Conservation (phyloP, 805 yeast genomes). For the Komagataella pseudopastoris region DNA sequence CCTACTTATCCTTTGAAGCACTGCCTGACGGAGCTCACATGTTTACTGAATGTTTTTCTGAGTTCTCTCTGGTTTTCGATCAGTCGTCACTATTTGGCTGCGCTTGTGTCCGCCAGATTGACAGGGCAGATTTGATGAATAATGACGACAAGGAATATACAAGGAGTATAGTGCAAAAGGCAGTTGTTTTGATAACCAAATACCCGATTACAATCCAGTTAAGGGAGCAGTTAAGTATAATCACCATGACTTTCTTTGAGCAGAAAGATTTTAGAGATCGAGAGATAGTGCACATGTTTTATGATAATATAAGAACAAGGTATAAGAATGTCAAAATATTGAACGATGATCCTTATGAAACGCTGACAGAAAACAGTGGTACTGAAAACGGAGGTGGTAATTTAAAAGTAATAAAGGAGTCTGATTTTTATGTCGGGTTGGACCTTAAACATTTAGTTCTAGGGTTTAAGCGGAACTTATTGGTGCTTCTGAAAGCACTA, state of each 20-base stretch:
- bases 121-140: slow-evolving; percentile 28
- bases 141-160: slow-evolving; percentile 50
- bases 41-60: slow-evolving; percentile 85
- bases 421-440: slow-evolving; percentile 61
- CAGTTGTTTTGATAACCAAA: slow-evolving; percentile 74
- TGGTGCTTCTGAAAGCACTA: slow-evolving; percentile 64
- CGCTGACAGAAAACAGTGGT: not conserved
- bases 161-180: slow-evolving; percentile 82
- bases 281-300: slow-evolving; percentile 52
- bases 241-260: slow-evolving; percentile 73
- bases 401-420: slow-evolving; percentile 24
- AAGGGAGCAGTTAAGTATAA: slow-evolving; percentile 80
- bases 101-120: slow-evolving; percentile 71
- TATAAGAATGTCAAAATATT: slow-evolving; percentile 18
- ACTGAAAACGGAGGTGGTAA: slow-evolving; percentile 9
- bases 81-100: slow-evolving; percentile 83
- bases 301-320: slow-evolving; percentile 43
- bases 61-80: slow-evolving; percentile 73
- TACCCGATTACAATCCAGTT: slow-evolving; percentile 84
- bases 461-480: slow-evolving; percentile 40
- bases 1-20: slow-evolving; percentile 85
- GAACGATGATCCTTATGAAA: slow-evolving; percentile 18
- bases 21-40: slow-evolving; percentile 93
- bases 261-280: slow-evolving; percentile 70
- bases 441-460: slow-evolving; percentile 52